Base-by-base conservation (phyloP, 2,329 filamentous ascomycete genomes). In the Trichoderma sp. region DNA sequence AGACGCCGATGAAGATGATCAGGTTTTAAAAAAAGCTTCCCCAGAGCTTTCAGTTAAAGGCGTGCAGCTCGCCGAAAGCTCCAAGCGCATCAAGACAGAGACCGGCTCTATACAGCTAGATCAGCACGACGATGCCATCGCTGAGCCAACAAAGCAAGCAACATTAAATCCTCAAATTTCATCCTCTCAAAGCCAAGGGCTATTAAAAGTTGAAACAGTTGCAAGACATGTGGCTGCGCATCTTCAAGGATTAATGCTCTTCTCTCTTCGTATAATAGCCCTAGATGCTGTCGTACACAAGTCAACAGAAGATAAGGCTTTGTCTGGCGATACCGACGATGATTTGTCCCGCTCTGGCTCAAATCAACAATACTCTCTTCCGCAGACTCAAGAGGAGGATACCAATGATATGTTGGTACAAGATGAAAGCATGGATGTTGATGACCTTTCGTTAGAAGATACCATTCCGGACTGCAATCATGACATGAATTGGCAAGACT, bases 211-310 rank as follows among this genome's bases (percentile, higher is more conserved):
- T 37, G 46, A 54, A 28, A 5, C 13, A 2, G 34, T 63, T 3
- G 59, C 59, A n/a, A 34, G 18, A 0, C 59, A 63, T 54, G 46
- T 63, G 8, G 59, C 59, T n/a, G n/a, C 59, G 0, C 59, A 63
- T 28, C 46, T 63, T 6, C 59, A 63, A 63, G 30, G 59, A 16
- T 52, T 52, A 1, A 63, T 63, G 59, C 59, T 63, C 11, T 52
- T 63, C 4, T 24, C 59, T 2, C 30, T 63, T 14, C 59, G 59
- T 4, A 52, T 63, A 14, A 63, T 63, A 4, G 5, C 21, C 5
- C 46, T 63, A 2, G 59, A 54, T 30, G 28, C 28, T 18, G 30
- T 2, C 8, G 13, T 21, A 16, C 14, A 63, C 1, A 28, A 7
- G 30, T 37, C 59, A n/a, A 16, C 59, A 3, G 30, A 63, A 6